phyloP scores from a whole-genome alignment of 106 monocot species.

The Alisma plantagoaquatica region DNA sequence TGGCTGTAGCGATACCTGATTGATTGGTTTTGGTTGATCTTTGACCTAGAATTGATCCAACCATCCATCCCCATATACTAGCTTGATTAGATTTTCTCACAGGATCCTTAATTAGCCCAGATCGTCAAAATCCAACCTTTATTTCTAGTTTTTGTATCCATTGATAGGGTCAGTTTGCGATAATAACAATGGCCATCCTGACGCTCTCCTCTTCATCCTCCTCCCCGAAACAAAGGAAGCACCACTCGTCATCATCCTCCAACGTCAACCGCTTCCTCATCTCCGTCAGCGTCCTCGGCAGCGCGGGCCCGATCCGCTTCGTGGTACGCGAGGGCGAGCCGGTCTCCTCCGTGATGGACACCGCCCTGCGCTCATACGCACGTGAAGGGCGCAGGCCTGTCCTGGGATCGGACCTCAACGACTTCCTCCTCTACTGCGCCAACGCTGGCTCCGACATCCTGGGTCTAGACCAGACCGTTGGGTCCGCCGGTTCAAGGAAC shows the following conservation, averaged over 20 bases:
- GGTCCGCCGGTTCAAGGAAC: conserved; percentile 14
- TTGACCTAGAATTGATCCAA: neutral
- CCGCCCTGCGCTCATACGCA: conserved; percentile 17
- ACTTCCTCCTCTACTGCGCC: conserved; percentile 22
- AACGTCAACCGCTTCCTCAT: conserved; percentile 14
- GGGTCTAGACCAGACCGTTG: neutral
- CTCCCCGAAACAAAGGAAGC: conserved; percentile 4
- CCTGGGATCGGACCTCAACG: conserved; percentile 16
- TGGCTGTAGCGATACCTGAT: too few relatives aligned
- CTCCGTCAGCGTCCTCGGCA: conserved; percentile 21
- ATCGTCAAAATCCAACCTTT: neutral
- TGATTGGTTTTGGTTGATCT: too few relatives aligned
- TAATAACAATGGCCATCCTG: conserved; percentile 5
- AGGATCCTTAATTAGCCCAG: too few relatives aligned
- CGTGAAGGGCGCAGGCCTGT: conserved; percentile 25
- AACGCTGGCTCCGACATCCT: conserved; percentile 8
- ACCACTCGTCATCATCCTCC: conserved; percentile 1
- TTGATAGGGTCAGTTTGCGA: neutral
- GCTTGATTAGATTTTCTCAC: too few relatives aligned
- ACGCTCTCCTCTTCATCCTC: neutral
- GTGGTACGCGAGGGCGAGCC: conserved; percentile 17
- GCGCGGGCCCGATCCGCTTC: conserved; percentile 24
- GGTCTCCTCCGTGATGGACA: conserved; percentile 16
- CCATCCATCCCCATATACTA: neutral
- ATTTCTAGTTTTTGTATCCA: neutral